These are phyloP conservation scores for Pyronema omphalodes DNA, from an alignment of 495 filamentous ascomycete genomes.

Conservation along the genomic window DNA sequence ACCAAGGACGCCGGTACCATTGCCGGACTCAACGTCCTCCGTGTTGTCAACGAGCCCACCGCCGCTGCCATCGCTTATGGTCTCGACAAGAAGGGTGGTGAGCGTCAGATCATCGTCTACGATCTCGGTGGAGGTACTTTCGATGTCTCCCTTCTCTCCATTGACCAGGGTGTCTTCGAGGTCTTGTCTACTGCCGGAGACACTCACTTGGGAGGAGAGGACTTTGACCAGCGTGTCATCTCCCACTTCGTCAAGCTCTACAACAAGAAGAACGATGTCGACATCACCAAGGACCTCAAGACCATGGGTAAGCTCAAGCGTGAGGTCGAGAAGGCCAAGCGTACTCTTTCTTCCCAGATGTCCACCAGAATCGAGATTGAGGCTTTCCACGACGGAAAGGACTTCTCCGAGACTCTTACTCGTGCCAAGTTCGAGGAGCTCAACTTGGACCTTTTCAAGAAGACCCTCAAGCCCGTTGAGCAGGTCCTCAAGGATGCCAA, in stretches of 20 bases:
- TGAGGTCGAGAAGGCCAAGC: slow-evolving; percentile 99
- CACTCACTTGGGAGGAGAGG: slow-evolving; percentile 97
- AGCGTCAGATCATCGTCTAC: slow-evolving; percentile 87
- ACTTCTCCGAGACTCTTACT: slow-evolving; percentile 96
- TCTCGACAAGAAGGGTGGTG: slow-evolving; percentile 67
- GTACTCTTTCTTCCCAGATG: slow-evolving; percentile 96
- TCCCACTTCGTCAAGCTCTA: slow-evolving; percentile 94
- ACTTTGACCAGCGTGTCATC: slow-evolving; percentile 98
- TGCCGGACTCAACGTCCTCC: slow-evolving; percentile 87
- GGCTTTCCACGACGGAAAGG: slow-evolving; percentile 87
- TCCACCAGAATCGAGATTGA: slow-evolving; percentile 96
- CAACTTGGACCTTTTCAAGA: slow-evolving; percentile 96
- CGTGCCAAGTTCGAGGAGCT: slow-evolving; percentile 99
- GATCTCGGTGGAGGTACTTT: slow-evolving; percentile 99
- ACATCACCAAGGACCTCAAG: slow-evolving; percentile 90
- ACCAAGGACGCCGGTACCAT: slow-evolving; percentile 96
- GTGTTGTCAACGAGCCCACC: slow-evolving; percentile 91
- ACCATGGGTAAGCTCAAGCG: slow-evolving; percentile 99
- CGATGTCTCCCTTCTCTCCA: slow-evolving; percentile 95
- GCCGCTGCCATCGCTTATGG: slow-evolving; percentile 78
- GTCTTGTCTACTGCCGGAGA: slow-evolving; percentile 97
- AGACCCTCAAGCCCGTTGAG: slow-evolving; percentile 96
- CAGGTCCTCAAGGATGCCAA: slow-evolving; percentile 89
- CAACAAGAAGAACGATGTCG: slow-evolving; percentile 93
- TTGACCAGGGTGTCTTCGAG: slow-evolving; percentile 95